Base-by-base conservation (phyloP, 495 filamentous ascomycete species). In the Hypoxylon subgilvum region DNA sequence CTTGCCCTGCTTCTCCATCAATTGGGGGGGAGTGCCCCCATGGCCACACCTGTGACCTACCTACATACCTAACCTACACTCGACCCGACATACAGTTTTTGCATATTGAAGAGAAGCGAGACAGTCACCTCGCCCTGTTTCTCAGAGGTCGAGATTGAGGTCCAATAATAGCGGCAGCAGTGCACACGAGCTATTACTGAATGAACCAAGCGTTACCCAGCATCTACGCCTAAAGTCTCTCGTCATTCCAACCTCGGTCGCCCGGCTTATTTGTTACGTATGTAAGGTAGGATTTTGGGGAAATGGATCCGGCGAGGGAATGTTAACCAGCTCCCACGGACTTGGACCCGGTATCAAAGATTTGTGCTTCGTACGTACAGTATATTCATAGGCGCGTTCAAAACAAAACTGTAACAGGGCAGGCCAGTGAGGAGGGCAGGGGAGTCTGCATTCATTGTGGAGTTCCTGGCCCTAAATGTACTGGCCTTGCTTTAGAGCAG, bases 81-180 rank as follows among this genome's bases (percentile, higher is more conserved):
- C 3, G 13, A 54, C 44, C 36, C 32, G 44, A 47, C 54, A n/a
- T n/a, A n/a, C n/a, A n/a, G n/a, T n/a, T n/a, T n/a, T n/a, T n/a
- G n/a, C n/a, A n/a, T n/a, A n/a, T n/a, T n/a, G n/a, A n/a, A n/a
- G n/a, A n/a, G n/a, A n/a, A n/a, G n/a, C 54, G 14, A 38, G 34
- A 38, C 27, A 54, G 38, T 32, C 42, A 36, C 18, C 34, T 61
- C 59, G 66, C 66, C 66, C 66, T 44, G 63, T 66, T 67, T 69
- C 53, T 49, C 44, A 44, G n/a, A n/a, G 53, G 61, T 54, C 61
- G 14, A 13, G 23, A 39, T 25, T 18, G 27, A 39, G 48, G 48
- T 43, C 41, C 25, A 41, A 35, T 52, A 42, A 12, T 30, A 61
- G 36, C 50, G 22, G 48, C 49, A 53, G 13, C 30, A 34, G 14